A percentile compares a stretch with the other conserved stretches of the same genome.
Evolutionary conservation across 495 filamentous ascomycete genomes (phyloP).

Genomic region (Hyaloscypha variabilis): DNA sequence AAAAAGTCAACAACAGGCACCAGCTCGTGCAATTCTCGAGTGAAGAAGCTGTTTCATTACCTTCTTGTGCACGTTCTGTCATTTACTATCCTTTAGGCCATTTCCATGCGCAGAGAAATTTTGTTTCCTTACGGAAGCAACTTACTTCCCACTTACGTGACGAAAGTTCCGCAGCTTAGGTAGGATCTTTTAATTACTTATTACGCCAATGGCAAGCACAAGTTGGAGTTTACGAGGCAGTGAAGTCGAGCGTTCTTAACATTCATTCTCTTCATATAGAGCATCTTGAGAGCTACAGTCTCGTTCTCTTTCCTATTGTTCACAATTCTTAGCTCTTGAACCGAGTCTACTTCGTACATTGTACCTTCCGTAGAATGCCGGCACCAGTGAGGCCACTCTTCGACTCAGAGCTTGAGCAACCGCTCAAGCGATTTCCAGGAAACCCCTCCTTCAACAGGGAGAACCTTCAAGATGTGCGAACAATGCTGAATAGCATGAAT

Average conservation of each 20-base stretch:
- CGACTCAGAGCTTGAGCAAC: constrained; percentile 1
- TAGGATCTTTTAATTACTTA: background rate
- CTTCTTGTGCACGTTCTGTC: too few relatives aligned
- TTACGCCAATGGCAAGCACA: background rate
- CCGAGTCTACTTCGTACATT: too few relatives aligned
- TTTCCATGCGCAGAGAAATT: too few relatives aligned
- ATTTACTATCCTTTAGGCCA: too few relatives aligned
- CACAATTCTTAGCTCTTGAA: too few relatives aligned
- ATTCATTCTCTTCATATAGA: too few relatives aligned
- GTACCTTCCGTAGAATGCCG: constrained; percentile 10
- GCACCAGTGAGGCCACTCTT: background rate
- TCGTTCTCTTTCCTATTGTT: background rate
- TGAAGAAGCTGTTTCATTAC: too few relatives aligned
- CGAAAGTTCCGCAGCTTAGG: background rate
- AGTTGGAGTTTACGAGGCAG: background rate
- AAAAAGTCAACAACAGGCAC: background rate
- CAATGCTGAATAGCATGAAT: background rate
- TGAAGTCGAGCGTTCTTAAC: background rate
- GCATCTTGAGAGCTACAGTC: too few relatives aligned
- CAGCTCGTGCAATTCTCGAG: too few relatives aligned
- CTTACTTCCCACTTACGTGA: background rate
- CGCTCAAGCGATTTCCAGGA: constrained; percentile 2
- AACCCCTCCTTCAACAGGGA: background rate
- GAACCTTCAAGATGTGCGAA: background rate
- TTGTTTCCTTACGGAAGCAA: too few relatives aligned